phyloP scores from a whole-genome alignment of 176 grass and related monocot species.

The Musa beccarii region DNA sequence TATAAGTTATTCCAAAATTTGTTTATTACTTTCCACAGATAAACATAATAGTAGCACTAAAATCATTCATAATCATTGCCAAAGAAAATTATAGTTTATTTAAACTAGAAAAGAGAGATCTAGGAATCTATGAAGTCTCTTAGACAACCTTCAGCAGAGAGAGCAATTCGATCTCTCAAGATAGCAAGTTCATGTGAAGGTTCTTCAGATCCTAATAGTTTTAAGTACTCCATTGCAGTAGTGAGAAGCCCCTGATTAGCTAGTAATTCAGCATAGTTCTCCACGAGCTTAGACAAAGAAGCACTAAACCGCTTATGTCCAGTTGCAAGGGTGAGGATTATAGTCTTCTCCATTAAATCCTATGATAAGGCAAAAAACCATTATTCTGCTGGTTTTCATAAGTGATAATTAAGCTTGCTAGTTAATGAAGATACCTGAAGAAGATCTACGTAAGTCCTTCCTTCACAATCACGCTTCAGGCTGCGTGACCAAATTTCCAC shows the following conservation, averaged over 20 bases:
- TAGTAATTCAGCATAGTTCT: conserved; percentile 90
- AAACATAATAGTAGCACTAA: not conserved
- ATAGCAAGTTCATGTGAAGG: conserved; percentile 76
- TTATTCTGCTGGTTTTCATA: not conserved
- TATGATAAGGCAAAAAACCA: conserved; percentile 22
- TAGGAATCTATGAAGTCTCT: not conserved
- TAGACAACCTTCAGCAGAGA: conserved; percentile 42
- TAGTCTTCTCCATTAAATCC: conserved; percentile 99
- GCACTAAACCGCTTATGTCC: conserved; percentile 80
- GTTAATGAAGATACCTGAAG: conserved; percentile 49
- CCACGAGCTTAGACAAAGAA: conserved; percentile 86
- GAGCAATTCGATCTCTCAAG: conserved; percentile 81
- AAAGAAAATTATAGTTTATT: not conserved
- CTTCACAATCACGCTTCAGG: conserved; percentile 72
- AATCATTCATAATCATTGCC: not conserved
- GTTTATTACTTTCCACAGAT: not conserved
- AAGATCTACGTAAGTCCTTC: conserved; percentile 87
- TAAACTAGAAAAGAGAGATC: not conserved
- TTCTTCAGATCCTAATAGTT: conserved; percentile 90
- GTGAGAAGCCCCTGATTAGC: conserved; percentile 95
- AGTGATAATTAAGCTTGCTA: conserved; percentile 1
- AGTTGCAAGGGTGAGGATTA: conserved; percentile 74
- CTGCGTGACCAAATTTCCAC: conserved; percentile 89
- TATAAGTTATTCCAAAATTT: not conserved
- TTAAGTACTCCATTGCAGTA: conserved; percentile 94